Conservation (phyloP, 1,284 basidiomycete species). For the Moesziomyces antarcticus region DNA sequence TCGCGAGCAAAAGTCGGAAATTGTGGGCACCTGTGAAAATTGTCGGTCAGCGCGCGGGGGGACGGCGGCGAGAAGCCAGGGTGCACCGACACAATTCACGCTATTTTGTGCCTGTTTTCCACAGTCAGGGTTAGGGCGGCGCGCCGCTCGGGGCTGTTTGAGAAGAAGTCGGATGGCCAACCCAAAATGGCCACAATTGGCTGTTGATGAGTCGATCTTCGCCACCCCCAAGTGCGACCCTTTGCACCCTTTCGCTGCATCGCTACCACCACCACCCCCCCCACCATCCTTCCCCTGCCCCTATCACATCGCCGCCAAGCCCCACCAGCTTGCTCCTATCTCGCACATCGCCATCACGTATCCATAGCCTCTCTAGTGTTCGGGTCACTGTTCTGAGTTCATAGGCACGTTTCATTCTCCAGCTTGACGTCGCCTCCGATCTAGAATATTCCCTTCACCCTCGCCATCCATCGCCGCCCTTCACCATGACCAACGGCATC, state of each 20-base stretch:
- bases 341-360: slow-evolving; percentile 7
- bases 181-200: slow-evolving; percentile 6
- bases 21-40: background rate
- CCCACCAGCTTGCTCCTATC: background rate
- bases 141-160: too few relatives aligned
- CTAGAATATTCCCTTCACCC: slow-evolving; percentile 37
- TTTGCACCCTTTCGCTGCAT: slow-evolving; percentile 1
- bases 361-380: slow-evolving; percentile 17
- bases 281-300: background rate
- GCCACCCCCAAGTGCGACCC: slow-evolving; percentile 1
- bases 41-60: too few relatives aligned
- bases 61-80: background rate
- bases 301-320: background rate
- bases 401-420: slow-evolving; percentile 30
- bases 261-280: background rate
- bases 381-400: slow-evolving; percentile 48
- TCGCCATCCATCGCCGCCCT: background rate
- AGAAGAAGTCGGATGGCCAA: slow-evolving; percentile 8
- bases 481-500: slow-evolving; percentile 31
- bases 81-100: background rate
- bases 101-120: too few relatives aligned
- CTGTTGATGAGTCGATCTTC: background rate
- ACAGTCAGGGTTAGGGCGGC: too few relatives aligned
- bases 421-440: slow-evolving; percentile 32
- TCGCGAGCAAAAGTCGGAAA: slow-evolving; percentile 1